Evolutionary conservation across 2,329 filamentous ascomycete species (phyloP), one percentile per base, ranked within the genome.

Genomic region (Chalara sp.): DNA sequence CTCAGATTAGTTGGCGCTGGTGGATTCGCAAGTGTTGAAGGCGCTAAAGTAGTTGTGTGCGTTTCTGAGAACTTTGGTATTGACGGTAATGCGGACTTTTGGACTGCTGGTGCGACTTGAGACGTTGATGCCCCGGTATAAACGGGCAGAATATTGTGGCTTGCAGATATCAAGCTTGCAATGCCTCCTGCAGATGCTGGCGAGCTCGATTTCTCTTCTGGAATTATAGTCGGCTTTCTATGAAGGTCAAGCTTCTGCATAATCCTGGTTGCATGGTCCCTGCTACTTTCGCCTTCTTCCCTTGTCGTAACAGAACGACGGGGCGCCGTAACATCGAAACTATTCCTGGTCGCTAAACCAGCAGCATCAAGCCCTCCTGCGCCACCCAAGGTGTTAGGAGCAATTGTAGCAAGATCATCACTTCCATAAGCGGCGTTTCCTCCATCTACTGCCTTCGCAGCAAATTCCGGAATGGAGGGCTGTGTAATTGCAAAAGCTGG

Each of bases 241-340:
- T 95, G 88, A 51, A 96, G 75, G 67, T 96, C 92, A 43, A 96
- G 78, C 68, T 90, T 96, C 66, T 95, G 89, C 66, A 96, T 96
- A 56, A 97, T 89, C 53, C 91, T 83, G 21, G 89, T 81, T 6
- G 89, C 87, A 66, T 93, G 89, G 53, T 95, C 90, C 54, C 87
- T 79, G 51, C 84, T 79, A 56, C 81, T 83, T 61, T 93, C 87
- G 32, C 84, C 82, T 42, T 92, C 88, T 61, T 84, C 81, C 53
- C 77, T 71, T 1, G 76, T 75, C 4, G 80, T 83, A 50, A 81
- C 76, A 5, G 79, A 80, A 39, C 80, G 56, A 30, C 63, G 61
- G 46, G 63, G 56, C 32, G 40, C 56, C 56, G 74, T 75, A 47
- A 88, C 72, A 65, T 97, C 91, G 57, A 87, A 82, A 67, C 89